Percentiles rank a stretch among this genome's conserved stretches.
phyloP scores from a whole-genome alignment of 2,329 filamentous ascomycete genomes.

The Xylariaceae sp. region DNA sequence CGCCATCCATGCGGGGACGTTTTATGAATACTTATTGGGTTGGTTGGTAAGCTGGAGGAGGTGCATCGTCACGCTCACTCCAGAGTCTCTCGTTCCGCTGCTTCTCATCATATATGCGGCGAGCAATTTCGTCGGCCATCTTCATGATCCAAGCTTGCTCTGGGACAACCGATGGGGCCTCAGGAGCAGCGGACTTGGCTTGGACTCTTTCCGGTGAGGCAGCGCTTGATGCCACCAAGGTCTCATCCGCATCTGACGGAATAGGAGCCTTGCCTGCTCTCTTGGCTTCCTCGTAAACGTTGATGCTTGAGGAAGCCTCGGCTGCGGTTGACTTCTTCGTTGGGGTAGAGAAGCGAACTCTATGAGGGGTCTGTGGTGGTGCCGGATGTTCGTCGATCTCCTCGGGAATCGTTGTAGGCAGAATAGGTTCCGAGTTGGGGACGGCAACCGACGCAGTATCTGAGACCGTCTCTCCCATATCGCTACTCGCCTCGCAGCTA shows the following conservation, averaged over 20 bases:
- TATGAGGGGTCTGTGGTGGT: conserved; percentile 28
- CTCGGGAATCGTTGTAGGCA: conserved; percentile 53
- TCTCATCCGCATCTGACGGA: conserved; percentile 14
- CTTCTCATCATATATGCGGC: conserved; percentile 84
- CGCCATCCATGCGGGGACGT: neutral
- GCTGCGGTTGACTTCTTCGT: conserved; percentile 28
- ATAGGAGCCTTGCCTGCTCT: conserved; percentile 16
- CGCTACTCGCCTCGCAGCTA: conserved; percentile 46
- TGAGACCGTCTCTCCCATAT: conserved; percentile 46
- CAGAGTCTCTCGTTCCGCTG: conserved; percentile 47
- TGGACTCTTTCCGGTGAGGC: conserved; percentile 29
- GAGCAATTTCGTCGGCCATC: conserved; percentile 87
- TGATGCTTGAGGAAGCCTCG: conserved; percentile 33
- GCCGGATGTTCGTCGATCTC: conserved; percentile 49
- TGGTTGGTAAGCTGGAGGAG: conserved; percentile 59
- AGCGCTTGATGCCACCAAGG: conserved; percentile 8
- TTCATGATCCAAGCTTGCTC: conserved; percentile 86
- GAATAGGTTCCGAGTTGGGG: conserved; percentile 57
- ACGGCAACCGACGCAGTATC: conserved; percentile 52
- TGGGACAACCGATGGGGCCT: conserved; percentile 56
- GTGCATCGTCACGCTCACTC: conserved; percentile 52
- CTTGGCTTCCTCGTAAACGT: conserved; percentile 31
- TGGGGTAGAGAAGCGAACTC: conserved; percentile 39
- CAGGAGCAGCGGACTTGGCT: conserved; percentile 38
- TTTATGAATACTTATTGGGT: conserved; percentile 33